Evolutionary conservation across 805 yeast species (phyloP).

Genomic region (Candida alai): DNA sequence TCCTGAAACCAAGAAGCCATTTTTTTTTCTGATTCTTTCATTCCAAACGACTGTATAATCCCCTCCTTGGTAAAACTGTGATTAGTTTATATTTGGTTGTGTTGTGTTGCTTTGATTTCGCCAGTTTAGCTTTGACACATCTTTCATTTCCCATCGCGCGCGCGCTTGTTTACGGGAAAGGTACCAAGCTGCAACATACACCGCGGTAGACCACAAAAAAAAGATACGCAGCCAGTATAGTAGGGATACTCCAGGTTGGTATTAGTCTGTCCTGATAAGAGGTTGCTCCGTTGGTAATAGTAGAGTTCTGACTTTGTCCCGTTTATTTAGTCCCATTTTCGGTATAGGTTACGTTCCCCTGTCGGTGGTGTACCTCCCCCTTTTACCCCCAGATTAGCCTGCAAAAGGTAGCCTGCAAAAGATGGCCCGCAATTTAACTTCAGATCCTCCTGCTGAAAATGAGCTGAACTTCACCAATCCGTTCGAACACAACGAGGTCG

Average conservation of each 20-base stretch:
- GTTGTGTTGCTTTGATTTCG: no score
- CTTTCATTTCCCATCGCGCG: no score
- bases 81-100: no score
- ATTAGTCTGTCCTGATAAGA: neutral
- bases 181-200: no score
- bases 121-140: no score
- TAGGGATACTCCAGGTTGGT: neutral
- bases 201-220: no score
- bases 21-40: no score
- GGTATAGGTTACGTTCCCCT: neutral
- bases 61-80: no score
- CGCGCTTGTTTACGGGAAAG: no score
- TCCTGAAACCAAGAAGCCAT: no score
- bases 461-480: constrained; percentile 4
- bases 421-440: constrained; percentile 8
- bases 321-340: neutral
- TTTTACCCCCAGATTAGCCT: constrained; percentile 2
- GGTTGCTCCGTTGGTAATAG: neutral
- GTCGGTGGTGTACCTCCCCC: neutral
- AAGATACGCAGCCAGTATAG: no score
- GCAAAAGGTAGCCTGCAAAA: neutral
- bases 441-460: neutral
- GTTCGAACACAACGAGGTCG: constrained; percentile 5
- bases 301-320: neutral
- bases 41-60: no score